Evolutionary conservation across 305 asterid genomes (phyloP), one percentile per base, ranked within the genome.

Genomic region (Solanum chacoense): DNA sequence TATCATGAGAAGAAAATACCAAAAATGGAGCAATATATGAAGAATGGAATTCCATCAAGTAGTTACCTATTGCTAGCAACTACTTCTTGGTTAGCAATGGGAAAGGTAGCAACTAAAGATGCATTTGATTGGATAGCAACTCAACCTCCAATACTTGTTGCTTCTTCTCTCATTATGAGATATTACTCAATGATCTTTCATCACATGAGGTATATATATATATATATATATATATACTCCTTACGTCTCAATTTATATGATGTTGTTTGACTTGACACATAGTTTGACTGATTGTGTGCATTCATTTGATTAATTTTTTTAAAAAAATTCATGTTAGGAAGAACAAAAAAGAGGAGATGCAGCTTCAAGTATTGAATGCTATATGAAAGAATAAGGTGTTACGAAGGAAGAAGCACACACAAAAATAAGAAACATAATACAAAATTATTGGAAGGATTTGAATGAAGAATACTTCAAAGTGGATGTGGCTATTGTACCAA

Each of bases 1-100:
- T 8, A 76, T 8, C 7, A 89, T 14, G 32, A 11, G 16, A 77
- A 87, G 3, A n/a, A 74, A 37, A 4, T 81, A 18, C 91, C 91
- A 86, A 89, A 32, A 12, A 75, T 85, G 40, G 89, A 85, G 6
- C 87, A 91, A 86, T 89, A 91, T 36, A 80, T 89, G 90, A 87
- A 79, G 26, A 88, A 76, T 29, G 88, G 89, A 36, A 76, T 91
- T 24, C 24, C 14, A 83, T 31, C 91, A 12, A 7, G 89, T 1
- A 81, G 74, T 83, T 81, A 86, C 42, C 29, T 80, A 75, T 85
- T 88, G 90, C 36, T 90, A 8, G 18, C 87, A 11, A 84, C 89
- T 35, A 45, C 73, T 9, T 84, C 88, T 7, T 91, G 86, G 36
- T 69, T 85, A 22, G 90, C 89, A n/a, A 88, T 89, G 84, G 90